Evolutionary conservation across 2,329 filamentous ascomycete species (phyloP), one percentile per base, ranked within the genome.

Genomic region (Colletotrichum liriopes): DNA sequence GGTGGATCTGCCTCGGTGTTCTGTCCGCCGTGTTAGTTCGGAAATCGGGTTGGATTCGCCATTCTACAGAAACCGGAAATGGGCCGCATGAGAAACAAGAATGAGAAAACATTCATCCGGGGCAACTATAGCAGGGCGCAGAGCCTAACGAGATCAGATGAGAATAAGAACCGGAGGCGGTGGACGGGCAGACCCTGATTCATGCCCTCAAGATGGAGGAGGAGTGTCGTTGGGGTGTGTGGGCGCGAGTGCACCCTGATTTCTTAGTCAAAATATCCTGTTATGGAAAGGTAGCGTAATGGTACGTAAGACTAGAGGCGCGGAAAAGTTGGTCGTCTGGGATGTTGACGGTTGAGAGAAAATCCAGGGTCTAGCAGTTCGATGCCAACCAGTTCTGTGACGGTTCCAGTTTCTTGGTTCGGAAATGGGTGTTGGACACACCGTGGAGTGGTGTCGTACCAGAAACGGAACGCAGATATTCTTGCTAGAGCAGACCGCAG

Each of bases 41-140:
- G 63, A 12, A 60, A 45, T 60, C 56, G 39, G 56, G n/a, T 52
- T 14, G 5, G 37, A 32, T 43, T 54, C 60, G 60, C 37, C 60
- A 54, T 62, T 23, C n/a, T 41, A 7, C n/a, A 59, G 37, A 68
- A 52, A 12, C 55, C 51, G 54, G 61, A 59, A 43, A n/a, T 9
- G 37, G 18, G 55, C 39, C n/a, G 64, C 59, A 29, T 45, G 45
- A 26, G 49, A 68, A 65, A 41, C 52, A 54, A 52, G 61, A 65
- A 16, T 51, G 26, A n/a, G 26, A 68, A 63, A 64, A 63, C 65
- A 52, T 72, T 69, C 69, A 64, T 59, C 65, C 69, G 58, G 69
- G 56, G 32, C 55, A n/a, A 26, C 43, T 62, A 51, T 51, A 26
- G 54, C 45, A 37, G 61, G n/a, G 23, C 47, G 49, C 26, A 35